These are phyloP conservation scores for Babesia sp. DNA, from an alignment of 169 alveolate genomes.

Conservation along the genomic window DNA sequence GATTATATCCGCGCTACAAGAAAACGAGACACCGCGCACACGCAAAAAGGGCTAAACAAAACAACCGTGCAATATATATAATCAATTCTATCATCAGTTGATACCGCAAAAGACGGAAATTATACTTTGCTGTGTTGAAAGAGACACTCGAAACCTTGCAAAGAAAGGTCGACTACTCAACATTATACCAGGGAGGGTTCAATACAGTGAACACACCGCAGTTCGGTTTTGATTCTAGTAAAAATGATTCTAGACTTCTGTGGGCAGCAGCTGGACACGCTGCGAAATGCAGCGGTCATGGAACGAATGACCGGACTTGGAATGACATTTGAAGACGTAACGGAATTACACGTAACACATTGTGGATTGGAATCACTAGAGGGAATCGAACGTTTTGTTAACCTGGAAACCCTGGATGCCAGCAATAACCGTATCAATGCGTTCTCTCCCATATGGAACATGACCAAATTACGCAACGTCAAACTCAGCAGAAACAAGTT, in stretches of 20 bases:
- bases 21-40: too few relatives aligned
- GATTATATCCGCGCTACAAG: conserved; percentile 4
- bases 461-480: conserved; percentile 27
- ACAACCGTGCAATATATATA: too few relatives aligned
- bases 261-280: conserved; percentile 18
- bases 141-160: too few relatives aligned
- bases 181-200: too few relatives aligned
- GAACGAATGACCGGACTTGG: conserved; percentile 21
- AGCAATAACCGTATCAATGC: conserved; percentile 34
- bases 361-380: conserved; percentile 40
- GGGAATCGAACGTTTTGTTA: conserved; percentile 45
- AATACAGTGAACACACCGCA: too few relatives aligned
- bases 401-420: conserved; percentile 50
- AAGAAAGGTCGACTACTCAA: too few relatives aligned
- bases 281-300: conserved; percentile 14
- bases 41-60: too few relatives aligned
- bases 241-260: conserved; percentile 52
- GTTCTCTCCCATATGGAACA: conserved; percentile 27
- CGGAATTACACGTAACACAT: conserved; percentile 36
- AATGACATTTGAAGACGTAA: conserved; percentile 37
- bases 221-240: neutral
- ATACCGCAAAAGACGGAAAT: too few relatives aligned
- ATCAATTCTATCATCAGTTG: too few relatives aligned
- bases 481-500: conserved; percentile 31
- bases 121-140: too few relatives aligned